These are phyloP conservation scores for Biscogniauxia sp. DNA, from an alignment of 2,329 filamentous ascomycete species.

Conservation along the genomic window DNA sequence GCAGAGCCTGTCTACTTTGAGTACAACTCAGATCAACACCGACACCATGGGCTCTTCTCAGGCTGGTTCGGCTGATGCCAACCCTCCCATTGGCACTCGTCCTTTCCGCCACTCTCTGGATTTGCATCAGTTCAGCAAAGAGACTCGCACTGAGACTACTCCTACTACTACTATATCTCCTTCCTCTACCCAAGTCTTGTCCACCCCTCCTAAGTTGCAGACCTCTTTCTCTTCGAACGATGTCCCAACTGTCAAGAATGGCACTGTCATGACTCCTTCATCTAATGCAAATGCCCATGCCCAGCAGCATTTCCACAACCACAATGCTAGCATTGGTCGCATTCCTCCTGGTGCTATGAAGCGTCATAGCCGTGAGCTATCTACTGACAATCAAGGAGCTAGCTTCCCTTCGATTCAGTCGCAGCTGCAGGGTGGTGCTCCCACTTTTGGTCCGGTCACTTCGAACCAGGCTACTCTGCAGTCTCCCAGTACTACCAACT, in stretches of 20 bases:
- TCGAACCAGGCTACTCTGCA: conserved; percentile 34
- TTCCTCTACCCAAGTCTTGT: conserved; percentile 51
- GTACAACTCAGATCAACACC: conserved; percentile 35
- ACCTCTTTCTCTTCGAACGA: conserved; percentile 90
- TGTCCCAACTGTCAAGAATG: conserved; percentile 77
- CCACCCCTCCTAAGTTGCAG: conserved; percentile 71
- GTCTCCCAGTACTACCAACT: conserved; percentile 23
- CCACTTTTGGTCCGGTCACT: conserved; percentile 70
- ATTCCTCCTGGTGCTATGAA: conserved; percentile 67
- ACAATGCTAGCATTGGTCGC: conserved; percentile 79
- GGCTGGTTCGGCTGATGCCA: conserved; percentile 41
- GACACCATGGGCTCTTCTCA: conserved; percentile 38
- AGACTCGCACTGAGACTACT: conserved; percentile 40
- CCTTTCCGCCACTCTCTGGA: conserved; percentile 59
- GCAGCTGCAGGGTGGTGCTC: conserved; percentile 74
- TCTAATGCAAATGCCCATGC: conserved; percentile 56
- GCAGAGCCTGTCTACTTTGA: conserved; percentile 54
- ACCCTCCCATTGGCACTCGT: conserved; percentile 44
- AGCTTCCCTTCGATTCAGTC: conserved; percentile 63
- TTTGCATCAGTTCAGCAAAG: conserved; percentile 40
- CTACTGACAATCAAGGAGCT: conserved; percentile 46
- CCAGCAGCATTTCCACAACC: conserved; percentile 67
- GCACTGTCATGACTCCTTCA: conserved; percentile 44
- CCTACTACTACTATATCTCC: conserved; percentile 42
- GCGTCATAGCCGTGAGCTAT: conserved; percentile 72